Evolutionary conservation across 805 yeast genomes (phyloP).

Genomic region (Jamesozyma piceae): DNA sequence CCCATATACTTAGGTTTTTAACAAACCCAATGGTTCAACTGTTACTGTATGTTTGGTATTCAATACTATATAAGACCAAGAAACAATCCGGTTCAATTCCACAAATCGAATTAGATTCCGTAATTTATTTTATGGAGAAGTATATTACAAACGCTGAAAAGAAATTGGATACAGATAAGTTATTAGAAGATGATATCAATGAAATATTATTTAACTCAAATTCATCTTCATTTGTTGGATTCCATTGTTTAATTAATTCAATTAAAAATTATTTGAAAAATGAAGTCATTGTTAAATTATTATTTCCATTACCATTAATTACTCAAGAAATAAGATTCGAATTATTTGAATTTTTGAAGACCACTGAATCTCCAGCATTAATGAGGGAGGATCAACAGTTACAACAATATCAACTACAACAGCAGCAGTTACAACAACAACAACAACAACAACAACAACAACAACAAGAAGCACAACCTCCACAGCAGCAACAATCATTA

Average conservation of each 20-base stretch:
- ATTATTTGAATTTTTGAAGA: constrained; percentile 7
- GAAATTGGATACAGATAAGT: constrained; percentile 10
- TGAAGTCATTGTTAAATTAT: constrained; percentile 9
- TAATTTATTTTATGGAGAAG: constrained; percentile 11
- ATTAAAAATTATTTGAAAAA: constrained; percentile 9
- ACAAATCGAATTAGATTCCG: constrained; percentile 7
- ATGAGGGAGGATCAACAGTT: not conserved
- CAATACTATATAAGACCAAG: constrained; percentile 7
- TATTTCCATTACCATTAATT: constrained; percentile 8
- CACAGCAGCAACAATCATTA: not conserved
- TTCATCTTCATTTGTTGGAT: constrained; percentile 11
- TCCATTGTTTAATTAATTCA: constrained; percentile 8
- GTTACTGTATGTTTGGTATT: constrained; percentile 17
- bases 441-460: not conserved
- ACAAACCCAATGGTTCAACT: constrained; percentile 18
- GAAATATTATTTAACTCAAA: constrained; percentile 11
- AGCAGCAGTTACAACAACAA: not conserved
- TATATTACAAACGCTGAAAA: constrained; percentile 10
- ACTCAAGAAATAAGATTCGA: constrained; percentile 7
- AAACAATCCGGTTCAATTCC: not conserved
- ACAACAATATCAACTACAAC: not conserved
- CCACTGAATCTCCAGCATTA: not conserved
- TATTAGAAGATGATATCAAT: constrained; percentile 10
- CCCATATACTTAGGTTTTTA: constrained; percentile 9
- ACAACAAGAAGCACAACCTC: not conserved